These are phyloP conservation scores for Chionographis japonica DNA, from an alignment of 106 monocot genomes.

Conservation along the genomic window DNA sequence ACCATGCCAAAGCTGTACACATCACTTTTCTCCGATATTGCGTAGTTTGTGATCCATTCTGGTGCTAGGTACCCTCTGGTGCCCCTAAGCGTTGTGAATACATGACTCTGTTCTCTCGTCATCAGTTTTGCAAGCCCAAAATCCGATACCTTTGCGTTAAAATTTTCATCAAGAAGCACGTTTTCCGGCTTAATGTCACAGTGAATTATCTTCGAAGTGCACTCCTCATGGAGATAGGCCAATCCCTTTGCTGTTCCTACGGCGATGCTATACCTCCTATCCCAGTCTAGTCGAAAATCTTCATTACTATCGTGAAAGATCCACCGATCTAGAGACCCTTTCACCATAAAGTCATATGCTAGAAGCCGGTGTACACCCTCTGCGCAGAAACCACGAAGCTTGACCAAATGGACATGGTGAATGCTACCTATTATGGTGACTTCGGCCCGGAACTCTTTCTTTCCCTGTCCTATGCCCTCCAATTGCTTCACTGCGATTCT, in stretches of 20 bases:
- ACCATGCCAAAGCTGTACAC: slow-evolving; percentile 92
- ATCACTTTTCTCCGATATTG: slow-evolving; percentile 69
- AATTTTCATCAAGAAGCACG: slow-evolving; percentile 56
- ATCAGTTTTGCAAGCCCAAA: slow-evolving; percentile 68
- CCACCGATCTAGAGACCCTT: slow-evolving; percentile 47
- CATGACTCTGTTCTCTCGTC: slow-evolving; percentile 63
- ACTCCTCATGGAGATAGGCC: slow-evolving; percentile 63
- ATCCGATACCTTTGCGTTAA: slow-evolving; percentile 48
- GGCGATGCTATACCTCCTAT: slow-evolving; percentile 43
- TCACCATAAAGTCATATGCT: slow-evolving; percentile 58
- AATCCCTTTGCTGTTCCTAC: slow-evolving; percentile 61
- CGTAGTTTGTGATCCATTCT: slow-evolving; percentile 65
- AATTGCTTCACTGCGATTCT: slow-evolving; percentile 50
- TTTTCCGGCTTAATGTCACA: slow-evolving; percentile 76
- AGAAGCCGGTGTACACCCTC: slow-evolving; percentile 55
- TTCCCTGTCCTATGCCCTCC: slow-evolving; percentile 61
- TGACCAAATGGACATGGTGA: slow-evolving; percentile 77
- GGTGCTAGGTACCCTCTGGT: slow-evolving; percentile 74
- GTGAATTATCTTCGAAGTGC: slow-evolving; percentile 54
- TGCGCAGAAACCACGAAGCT: slow-evolving; percentile 65
- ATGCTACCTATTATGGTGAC: slow-evolving; percentile 61
- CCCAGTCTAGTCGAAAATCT: slow-evolving; percentile 28
- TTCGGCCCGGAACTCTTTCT: slow-evolving; percentile 61
- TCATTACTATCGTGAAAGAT: slow-evolving; percentile 29
- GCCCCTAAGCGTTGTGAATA: slow-evolving; percentile 66